phyloP scores from a whole-genome alignment of 768 basidiomycete genomes.

The Boletus subparvulus region DNA sequence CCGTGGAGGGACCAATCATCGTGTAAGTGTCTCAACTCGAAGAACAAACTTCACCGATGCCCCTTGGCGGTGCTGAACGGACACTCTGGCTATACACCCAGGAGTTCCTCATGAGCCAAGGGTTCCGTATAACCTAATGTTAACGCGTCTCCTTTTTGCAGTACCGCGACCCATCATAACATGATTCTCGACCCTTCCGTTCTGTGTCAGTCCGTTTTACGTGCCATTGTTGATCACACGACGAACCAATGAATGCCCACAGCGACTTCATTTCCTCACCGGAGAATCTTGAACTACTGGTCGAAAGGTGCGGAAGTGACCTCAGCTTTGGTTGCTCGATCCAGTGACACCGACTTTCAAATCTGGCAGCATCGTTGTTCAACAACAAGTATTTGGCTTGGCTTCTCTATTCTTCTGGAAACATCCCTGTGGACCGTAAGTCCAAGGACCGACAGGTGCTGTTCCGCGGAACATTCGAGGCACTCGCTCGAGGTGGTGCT shows the following conservation, averaged over 20 bases:
- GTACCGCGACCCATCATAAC: constrained; percentile 87
- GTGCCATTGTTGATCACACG: constrained; percentile 13
- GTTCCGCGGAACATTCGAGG: constrained; percentile 88
- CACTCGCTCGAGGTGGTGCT: constrained; percentile 71
- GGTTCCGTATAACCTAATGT: constrained; percentile 3
- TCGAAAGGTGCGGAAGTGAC: constrained; percentile 67
- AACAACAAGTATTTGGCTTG: constrained; percentile 70
- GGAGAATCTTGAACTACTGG: constrained; percentile 86
- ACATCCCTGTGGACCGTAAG: constrained; percentile 95
- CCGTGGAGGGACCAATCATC: constrained; percentile 84
- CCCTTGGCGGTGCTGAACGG: constrained; percentile 4
- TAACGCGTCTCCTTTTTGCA: constrained; percentile 32
- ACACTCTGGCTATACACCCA: background rate
- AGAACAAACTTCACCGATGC: background rate
- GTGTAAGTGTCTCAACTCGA: constrained; percentile 56
- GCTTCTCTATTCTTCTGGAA: constrained; percentile 86
- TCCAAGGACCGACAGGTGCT: constrained; percentile 87
- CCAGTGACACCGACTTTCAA: constrained; percentile 13
- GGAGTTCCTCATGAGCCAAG: background rate
- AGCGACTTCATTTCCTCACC: constrained; percentile 83
- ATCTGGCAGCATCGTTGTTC: constrained; percentile 67
- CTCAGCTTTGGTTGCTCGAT: constrained; percentile 11
- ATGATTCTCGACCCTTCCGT: constrained; percentile 91
- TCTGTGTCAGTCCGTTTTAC: constrained; percentile 56
- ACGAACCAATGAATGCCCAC: constrained; percentile 20